These are phyloP conservation scores for Coemansia guatemalensis DNA, from an alignment of 192 early-diverging fungal genomes.

Conservation along the genomic window DNA sequence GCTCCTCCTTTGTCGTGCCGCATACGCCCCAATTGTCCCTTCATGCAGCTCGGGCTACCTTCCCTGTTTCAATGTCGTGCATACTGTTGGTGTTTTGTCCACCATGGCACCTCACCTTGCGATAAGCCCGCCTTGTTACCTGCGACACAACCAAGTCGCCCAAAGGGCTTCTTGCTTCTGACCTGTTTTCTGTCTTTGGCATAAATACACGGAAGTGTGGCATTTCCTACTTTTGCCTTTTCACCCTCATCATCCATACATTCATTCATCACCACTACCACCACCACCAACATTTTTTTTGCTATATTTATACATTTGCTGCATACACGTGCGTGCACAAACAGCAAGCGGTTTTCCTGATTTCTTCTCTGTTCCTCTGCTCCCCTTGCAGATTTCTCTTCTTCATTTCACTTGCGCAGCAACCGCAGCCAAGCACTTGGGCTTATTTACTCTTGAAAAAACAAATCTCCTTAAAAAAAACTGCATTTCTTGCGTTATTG, in stretches of 20 bases:
- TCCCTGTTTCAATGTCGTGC: background rate
- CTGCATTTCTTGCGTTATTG: background rate
- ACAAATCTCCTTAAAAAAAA: background rate
- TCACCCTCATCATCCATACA: background rate
- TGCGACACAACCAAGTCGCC: background rate
- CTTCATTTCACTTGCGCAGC: constrained; percentile 1
- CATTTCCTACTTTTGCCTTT: background rate
- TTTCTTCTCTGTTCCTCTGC: background rate
- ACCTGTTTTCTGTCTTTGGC: background rate
- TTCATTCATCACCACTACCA: no score
- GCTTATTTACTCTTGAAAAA: background rate
- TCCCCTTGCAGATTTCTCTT: background rate
- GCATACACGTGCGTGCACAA: constrained; percentile 1
- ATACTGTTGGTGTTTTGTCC: background rate
- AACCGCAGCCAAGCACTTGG: constrained; percentile 1
- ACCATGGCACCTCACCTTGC: background rate
- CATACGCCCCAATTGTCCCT: background rate
- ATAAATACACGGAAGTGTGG: background rate
- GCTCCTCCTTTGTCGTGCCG: background rate
- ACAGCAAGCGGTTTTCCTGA: background rate
- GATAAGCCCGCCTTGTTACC: background rate
- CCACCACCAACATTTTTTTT: constrained; percentile 2
- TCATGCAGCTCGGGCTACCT: constrained; percentile 1
- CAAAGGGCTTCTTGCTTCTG: background rate
- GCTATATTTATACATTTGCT: constrained; percentile 8